phyloP scores from a whole-genome alignment of 345 rosid species.

The Eucalyptus marginata region DNA sequence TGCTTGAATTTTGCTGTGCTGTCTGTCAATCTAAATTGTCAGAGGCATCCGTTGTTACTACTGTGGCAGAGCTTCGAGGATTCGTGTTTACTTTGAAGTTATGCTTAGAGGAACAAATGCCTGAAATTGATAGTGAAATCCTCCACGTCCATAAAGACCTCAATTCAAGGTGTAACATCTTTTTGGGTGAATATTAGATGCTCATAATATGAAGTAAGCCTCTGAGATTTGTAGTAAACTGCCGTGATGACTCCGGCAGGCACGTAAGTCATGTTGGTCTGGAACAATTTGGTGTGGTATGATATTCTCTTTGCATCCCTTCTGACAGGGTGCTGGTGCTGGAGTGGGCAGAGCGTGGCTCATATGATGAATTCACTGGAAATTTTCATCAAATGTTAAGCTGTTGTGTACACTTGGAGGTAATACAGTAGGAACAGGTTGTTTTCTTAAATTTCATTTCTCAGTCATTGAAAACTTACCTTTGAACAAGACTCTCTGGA shows the following conservation, averaged over 20 bases:
- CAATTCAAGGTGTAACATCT: background rate
- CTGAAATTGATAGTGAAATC: background rate
- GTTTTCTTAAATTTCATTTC: background rate
- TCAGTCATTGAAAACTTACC: background rate
- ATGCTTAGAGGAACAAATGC: background rate
- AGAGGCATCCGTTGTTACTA: background rate
- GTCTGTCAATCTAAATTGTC: background rate
- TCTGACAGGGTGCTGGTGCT: constrained; percentile 31
- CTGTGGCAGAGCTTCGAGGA: background rate
- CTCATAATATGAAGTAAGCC: background rate
- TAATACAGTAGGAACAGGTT: background rate
- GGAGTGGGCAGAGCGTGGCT: constrained; percentile 30
- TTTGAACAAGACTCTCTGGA: background rate
- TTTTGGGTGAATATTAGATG: background rate
- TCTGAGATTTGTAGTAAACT: background rate
- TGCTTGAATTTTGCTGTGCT: background rate
- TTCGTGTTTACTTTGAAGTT: background rate
- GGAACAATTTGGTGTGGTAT: background rate
- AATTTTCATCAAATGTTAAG: background rate
- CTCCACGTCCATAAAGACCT: background rate
- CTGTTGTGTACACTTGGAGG: constrained; percentile 30
- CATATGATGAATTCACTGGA: constrained; percentile 1
- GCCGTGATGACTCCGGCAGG: background rate
- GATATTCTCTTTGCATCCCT: background rate
- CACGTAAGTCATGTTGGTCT: background rate